Evolutionary conservation across 139 green algal genomes (phyloP).

Genomic region (Zygnema cylindricum): DNA sequence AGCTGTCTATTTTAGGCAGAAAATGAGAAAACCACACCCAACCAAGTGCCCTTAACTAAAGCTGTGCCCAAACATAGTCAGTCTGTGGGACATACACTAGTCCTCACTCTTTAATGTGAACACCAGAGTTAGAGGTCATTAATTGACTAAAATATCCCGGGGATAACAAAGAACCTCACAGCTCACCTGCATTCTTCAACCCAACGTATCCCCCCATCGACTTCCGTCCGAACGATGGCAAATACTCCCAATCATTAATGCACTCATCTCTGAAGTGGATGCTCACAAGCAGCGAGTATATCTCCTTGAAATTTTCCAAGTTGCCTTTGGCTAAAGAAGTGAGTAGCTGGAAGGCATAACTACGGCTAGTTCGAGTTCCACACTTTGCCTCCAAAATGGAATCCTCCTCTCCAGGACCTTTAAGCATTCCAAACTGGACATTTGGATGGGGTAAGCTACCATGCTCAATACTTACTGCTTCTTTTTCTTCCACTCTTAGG

Average conservation of each 20-base stretch:
- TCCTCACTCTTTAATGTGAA: too few species aligned
- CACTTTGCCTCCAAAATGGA: slow-evolving; percentile 41
- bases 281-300: slow-evolving; percentile 17
- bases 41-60: too few species aligned
- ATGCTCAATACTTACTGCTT: neutral
- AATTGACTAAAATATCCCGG: too few species aligned
- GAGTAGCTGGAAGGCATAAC: slow-evolving; percentile 40
- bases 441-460: neutral
- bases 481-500: neutral
- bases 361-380: slow-evolving; percentile 1
- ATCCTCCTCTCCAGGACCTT: slow-evolving; percentile 17
- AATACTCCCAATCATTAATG: slow-evolving; percentile 45
- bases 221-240: slow-evolving; percentile 23
- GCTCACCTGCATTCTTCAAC: slow-evolving; percentile 55
- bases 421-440: slow-evolving; percentile 34
- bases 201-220: slow-evolving; percentile 33
- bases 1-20: too few species aligned
- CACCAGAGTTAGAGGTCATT: too few species aligned
- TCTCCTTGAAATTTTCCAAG: slow-evolving; percentile 26
- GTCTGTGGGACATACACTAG: too few species aligned
- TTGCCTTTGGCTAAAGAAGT: slow-evolving; percentile 1
- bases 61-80: too few species aligned
- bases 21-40: too few species aligned
- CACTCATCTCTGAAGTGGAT: slow-evolving; percentile 43
- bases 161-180: too few species aligned